These are phyloP conservation scores for Tillandsia leiboldiana DNA, from an alignment of 176 grass and related monocot genomes.

Conservation along the genomic window DNA sequence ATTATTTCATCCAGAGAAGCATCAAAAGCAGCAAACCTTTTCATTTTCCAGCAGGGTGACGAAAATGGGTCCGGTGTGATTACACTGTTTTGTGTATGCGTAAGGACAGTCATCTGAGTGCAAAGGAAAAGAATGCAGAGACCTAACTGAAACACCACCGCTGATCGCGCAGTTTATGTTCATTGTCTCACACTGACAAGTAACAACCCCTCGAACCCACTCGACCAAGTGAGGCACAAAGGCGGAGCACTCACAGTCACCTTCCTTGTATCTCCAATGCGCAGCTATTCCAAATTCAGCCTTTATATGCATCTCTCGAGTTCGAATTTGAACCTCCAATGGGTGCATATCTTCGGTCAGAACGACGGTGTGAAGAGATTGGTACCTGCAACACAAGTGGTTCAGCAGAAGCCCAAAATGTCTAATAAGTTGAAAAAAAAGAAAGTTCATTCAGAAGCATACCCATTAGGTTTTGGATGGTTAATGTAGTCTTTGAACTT, in stretches of 20 bases:
- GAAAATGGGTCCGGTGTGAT: constrained; percentile 34
- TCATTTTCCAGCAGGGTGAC: constrained; percentile 54
- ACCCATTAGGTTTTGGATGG: constrained; percentile 69
- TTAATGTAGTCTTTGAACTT: constrained; percentile 84
- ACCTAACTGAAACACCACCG: constrained; percentile 24
- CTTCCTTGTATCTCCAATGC: constrained; percentile 84
- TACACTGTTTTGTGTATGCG: constrained; percentile 28
- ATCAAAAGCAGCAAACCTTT: constrained; percentile 20
- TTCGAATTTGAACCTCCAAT: constrained; percentile 84
- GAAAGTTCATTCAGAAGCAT: constrained; percentile 9
- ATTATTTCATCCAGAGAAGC: neutral
- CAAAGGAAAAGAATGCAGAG: constrained; percentile 21
- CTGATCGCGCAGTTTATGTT: constrained; percentile 19
- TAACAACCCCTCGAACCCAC: constrained; percentile 49
- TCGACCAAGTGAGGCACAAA: constrained; percentile 53
- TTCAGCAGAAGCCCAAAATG: constrained; percentile 4
- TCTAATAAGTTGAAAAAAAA: neutral
- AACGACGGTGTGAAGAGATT: constrained; percentile 72
- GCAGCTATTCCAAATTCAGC: constrained; percentile 76
- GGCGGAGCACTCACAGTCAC: constrained; percentile 16
- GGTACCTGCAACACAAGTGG: constrained; percentile 46
- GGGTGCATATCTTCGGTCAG: constrained; percentile 42
- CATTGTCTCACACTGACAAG: constrained; percentile 43
- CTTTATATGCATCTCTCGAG: constrained; percentile 72
- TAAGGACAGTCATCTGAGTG: constrained; percentile 25